Evolutionary conservation across 1,139 yeast genomes (phyloP), one percentile per base, ranked within the genome.

Genomic region (Hansenula anomala): DNA sequence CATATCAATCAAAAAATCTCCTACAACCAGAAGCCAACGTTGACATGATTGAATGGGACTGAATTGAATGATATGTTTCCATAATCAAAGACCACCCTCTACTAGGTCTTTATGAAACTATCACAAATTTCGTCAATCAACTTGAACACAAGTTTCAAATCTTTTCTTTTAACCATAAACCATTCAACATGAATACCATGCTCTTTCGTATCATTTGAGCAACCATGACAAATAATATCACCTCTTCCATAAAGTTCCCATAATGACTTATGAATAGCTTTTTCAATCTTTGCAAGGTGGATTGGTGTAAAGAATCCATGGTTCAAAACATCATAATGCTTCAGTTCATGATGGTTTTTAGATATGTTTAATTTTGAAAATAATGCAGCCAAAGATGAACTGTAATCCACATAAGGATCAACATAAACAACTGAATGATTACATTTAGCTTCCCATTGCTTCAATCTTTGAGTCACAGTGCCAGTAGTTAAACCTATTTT

Each of bases 401-500:
- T 13, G 12, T 11, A 11, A 3, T 20, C 18, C 1, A 16, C 10
- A 23, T 34, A 37, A 8, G 79, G 78, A 22, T 58, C 53, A 4
- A 73, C 43, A 18, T 67, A 44, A 2, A 54, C 49, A 32, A 73
- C 56, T 22, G 69, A 62, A 42, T 76, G 82, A 11, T 64, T 61
- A 48, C 85, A 78, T 47, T 76, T 69, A 3, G 51, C 56, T 49
- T 69, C 71, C 85, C 85, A 78, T 51, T 78, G 82, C 34, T 52
- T 53, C 23, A 78, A 50, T 34, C 85, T 54, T 3, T 50, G 51
- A 6, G 45, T 44, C 0, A 78, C 79, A 0, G 63, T 54, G 31
- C 69, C 71, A 2, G 75, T 67, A 0, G 85, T 78, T 66, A 67
- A 68, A 0, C 85, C 85, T 4, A 78, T 69, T 43, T 78, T 78